phyloP scores from a whole-genome alignment of 768 basidiomycete species.

The Pulveroboletus sp. region DNA sequence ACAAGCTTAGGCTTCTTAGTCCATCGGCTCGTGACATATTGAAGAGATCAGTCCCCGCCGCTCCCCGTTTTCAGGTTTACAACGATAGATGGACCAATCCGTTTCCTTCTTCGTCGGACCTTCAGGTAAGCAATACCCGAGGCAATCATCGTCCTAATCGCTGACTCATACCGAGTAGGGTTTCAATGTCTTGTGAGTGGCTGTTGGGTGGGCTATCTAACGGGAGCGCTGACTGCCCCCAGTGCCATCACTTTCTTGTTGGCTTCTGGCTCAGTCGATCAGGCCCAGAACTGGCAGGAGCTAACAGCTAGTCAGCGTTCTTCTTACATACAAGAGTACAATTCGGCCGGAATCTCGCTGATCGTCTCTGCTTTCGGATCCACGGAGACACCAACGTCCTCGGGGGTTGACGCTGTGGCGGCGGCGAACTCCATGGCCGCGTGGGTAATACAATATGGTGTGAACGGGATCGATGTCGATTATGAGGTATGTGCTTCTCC shows the following conservation, averaged over 20 bases:
- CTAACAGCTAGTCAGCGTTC: conserved; percentile 39
- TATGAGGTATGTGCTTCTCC: conserved; percentile 36
- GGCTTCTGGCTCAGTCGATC: conserved; percentile 39
- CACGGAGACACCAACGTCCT: conserved; percentile 39
- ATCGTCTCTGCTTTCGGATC: conserved; percentile 57
- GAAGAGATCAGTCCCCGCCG: conserved; percentile 29
- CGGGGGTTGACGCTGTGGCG: conserved; percentile 36
- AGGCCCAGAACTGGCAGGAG: conserved; percentile 45
- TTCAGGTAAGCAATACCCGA: conserved; percentile 34
- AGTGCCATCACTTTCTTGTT: conserved; percentile 44
- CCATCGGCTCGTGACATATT: conserved; percentile 23
- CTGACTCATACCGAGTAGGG: conserved; percentile 21
- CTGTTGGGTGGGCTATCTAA: not conserved
- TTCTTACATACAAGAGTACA: conserved; percentile 45
- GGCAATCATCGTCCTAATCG: not conserved
- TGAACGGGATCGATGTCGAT: conserved; percentile 56
- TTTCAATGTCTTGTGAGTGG: conserved; percentile 34
- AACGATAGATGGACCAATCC: conserved; percentile 43
- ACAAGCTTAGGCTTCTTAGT: conserved; percentile 21
- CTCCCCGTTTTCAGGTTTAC: conserved; percentile 50
- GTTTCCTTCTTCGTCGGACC: conserved; percentile 40
- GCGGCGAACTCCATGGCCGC: conserved; percentile 43
- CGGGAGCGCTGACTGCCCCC: not conserved
- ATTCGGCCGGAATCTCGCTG: conserved; percentile 53
- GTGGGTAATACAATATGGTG: conserved; percentile 44